These are phyloP conservation scores for Hygrophorus russula DNA, from an alignment of 768 basidiomycete genomes.

Conservation along the genomic window DNA sequence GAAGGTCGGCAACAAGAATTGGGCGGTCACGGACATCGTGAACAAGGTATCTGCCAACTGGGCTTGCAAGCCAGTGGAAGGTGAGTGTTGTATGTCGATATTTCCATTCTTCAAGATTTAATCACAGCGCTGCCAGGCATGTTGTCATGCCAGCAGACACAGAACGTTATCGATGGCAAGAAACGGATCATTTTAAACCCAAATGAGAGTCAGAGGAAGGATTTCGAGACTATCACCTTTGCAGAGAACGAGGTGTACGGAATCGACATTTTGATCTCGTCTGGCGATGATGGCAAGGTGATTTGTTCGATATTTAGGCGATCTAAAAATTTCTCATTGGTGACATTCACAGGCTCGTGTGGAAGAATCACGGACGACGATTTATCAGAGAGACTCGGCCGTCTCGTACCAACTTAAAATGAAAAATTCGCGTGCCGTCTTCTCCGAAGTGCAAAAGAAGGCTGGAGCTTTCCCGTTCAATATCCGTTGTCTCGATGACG, in stretches of 20 bases:
- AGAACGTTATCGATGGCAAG: slow-evolving; percentile 92
- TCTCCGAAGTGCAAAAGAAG: slow-evolving; percentile 96
- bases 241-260: slow-evolving; percentile 94
- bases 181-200: slow-evolving; percentile 93
- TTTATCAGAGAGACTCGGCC: slow-evolving; percentile 81
- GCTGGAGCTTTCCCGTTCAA: slow-evolving; percentile 98
- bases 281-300: slow-evolving; percentile 88
- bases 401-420: slow-evolving; percentile 95
- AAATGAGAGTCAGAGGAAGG: slow-evolving; percentile 69
- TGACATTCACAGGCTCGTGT: slow-evolving; percentile 54
- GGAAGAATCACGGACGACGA: slow-evolving; percentile 83
- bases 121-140: slow-evolving; percentile 44
- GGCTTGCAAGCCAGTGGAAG: slow-evolving; percentile 92
- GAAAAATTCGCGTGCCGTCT: slow-evolving; percentile 94
- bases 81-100: slow-evolving; percentile 24
- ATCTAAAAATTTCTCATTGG: background rate
- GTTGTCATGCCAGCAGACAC: slow-evolving; percentile 91
- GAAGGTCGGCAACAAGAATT: slow-evolving; percentile 92
- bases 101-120: slow-evolving; percentile 1
- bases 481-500: slow-evolving; percentile 86
- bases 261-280: slow-evolving; percentile 82
- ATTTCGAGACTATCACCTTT: slow-evolving; percentile 77
- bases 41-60: slow-evolving; percentile 57
- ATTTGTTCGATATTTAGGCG: slow-evolving; percentile 10
- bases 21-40: slow-evolving; percentile 85